phyloP scores from a whole-genome alignment of 148 eudicot genomes.

The Diospyros lotus region DNA sequence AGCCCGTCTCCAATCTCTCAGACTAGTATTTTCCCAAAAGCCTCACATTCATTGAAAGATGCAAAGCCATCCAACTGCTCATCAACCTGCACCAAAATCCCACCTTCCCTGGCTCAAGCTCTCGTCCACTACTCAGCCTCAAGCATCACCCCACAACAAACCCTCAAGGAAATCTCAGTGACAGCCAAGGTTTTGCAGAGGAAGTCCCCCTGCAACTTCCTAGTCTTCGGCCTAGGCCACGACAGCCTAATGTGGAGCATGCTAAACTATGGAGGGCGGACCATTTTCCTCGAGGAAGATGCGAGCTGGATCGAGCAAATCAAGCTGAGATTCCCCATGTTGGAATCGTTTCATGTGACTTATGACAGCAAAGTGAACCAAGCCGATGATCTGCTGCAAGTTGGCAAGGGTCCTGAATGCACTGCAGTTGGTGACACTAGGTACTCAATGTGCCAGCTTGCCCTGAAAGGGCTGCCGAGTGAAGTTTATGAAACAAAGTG shows the following conservation, averaged over 20 bases:
- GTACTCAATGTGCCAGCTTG: conserved; percentile 80
- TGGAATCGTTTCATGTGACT: conserved; percentile 53
- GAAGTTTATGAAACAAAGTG: conserved; percentile 67
- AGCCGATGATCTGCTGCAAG: conserved; percentile 39
- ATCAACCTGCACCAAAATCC: conserved; percentile 50
- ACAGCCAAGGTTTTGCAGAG: conserved; percentile 47
- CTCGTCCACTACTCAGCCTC: conserved; percentile 79
- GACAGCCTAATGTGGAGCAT: conserved; percentile 84
- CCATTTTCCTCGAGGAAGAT: conserved; percentile 75
- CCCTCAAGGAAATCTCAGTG: conserved; percentile 60
- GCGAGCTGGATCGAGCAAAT: conserved; percentile 63
- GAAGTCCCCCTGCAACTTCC: conserved; percentile 75
- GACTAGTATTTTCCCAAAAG: not conserved
- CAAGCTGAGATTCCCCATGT: conserved; percentile 42
- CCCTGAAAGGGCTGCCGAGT: conserved; percentile 64
- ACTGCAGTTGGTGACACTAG: conserved; percentile 26
- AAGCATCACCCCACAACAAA: conserved; percentile 79
- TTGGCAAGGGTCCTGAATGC: conserved; percentile 45
- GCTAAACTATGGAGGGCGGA: conserved; percentile 64
- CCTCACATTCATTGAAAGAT: not conserved
- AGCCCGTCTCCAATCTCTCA: conserved; percentile 8
- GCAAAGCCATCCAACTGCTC: conserved; percentile 22
- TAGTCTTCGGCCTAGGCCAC: conserved; percentile 79
- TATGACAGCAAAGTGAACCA: conserved; percentile 65
- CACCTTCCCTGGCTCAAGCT: conserved; percentile 46